Evolutionary conservation across 345 rosid species (phyloP).

Genomic region (Moringa oleifera): DNA sequence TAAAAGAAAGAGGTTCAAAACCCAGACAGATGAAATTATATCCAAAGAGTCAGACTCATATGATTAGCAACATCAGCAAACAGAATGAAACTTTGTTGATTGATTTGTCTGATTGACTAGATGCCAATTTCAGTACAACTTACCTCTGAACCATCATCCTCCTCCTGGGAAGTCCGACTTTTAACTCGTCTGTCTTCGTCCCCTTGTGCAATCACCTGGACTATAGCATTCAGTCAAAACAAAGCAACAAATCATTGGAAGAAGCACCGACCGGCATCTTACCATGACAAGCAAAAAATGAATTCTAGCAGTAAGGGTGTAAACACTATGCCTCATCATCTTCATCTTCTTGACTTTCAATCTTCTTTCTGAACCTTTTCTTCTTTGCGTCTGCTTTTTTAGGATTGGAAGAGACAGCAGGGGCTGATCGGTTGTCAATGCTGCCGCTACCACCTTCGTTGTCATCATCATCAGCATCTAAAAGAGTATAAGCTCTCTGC

Average conservation of each 20-base stretch:
- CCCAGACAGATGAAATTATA: background rate
- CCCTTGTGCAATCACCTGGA: constrained; percentile 44
- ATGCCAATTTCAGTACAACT: background rate
- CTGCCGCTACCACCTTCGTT: constrained; percentile 19
- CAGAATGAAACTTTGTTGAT: background rate
- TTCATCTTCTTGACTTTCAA: constrained; percentile 58
- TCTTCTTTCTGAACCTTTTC: constrained; percentile 88
- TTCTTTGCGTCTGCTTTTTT: constrained; percentile 36
- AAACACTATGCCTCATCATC: constrained; percentile 59
- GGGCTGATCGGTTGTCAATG: constrained; percentile 28
- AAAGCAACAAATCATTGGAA: constrained; percentile 13
- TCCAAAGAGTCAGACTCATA: background rate
- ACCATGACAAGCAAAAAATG: constrained; percentile 15
- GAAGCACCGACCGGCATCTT: constrained; percentile 15
- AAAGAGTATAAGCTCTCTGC: constrained; percentile 55
- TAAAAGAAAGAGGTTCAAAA: background rate
- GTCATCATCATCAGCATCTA: constrained; percentile 71
- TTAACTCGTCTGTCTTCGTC: constrained; percentile 48
- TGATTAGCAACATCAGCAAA: background rate
- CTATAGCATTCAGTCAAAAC: constrained; percentile 17
- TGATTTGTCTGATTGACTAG: background rate
- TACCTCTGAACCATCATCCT: constrained; percentile 84
- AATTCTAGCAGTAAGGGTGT: constrained; percentile 19
- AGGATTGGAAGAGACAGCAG: constrained; percentile 27
- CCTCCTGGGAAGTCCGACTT: constrained; percentile 46